These are phyloP conservation scores for Perilla frutescens DNA, from an alignment of 257 asterid genomes.

Conservation along the genomic window DNA sequence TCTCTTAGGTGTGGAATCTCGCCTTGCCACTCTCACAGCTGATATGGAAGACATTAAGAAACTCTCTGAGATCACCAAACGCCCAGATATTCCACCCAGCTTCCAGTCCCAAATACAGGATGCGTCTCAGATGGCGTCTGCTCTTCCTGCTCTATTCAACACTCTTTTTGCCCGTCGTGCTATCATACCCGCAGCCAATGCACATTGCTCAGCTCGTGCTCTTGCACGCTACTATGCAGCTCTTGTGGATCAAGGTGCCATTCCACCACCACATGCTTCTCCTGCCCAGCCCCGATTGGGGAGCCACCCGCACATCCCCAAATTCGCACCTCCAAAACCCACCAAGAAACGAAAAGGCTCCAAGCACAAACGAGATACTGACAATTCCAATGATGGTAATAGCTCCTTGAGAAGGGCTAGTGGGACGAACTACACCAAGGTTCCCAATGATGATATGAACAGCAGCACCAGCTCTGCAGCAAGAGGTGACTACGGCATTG, in stretches of 20 bases:
- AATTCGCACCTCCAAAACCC: slow-evolving; percentile 50
- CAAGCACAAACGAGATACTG: slow-evolving; percentile 29
- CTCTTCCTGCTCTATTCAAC: slow-evolving; percentile 78
- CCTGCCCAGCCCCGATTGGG: slow-evolving; percentile 76
- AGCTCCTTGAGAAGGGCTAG: slow-evolving; percentile 16
- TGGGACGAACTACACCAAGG: slow-evolving; percentile 47
- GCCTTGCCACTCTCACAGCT: slow-evolving; percentile 86
- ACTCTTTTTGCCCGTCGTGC: slow-evolving; percentile 84
- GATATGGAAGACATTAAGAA: slow-evolving; percentile 76
- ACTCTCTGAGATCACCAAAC: slow-evolving; percentile 54
- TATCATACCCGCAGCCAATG: slow-evolving; percentile 87
- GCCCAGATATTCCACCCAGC: slow-evolving; percentile 69
- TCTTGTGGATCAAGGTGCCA: slow-evolving; percentile 67
- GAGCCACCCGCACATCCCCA: slow-evolving; percentile 79
- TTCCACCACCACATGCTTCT: slow-evolving; percentile 72
- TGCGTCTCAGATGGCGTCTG: slow-evolving; percentile 53
- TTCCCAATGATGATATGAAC: slow-evolving; percentile 49
- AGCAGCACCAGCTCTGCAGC: slow-evolving; percentile 24
- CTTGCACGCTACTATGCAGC: slow-evolving; percentile 97
- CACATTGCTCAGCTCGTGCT: slow-evolving; percentile 99
- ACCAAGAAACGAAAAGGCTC: slow-evolving; percentile 51
- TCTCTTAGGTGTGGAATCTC: slow-evolving; percentile 85
- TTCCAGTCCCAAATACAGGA: slow-evolving; percentile 80
- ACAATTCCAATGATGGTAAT: slow-evolving; percentile 14
- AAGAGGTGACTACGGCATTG: not conserved